Base-by-base conservation (phyloP, 2,329 filamentous ascomycete species). In the Diaporthe vaccinii region DNA sequence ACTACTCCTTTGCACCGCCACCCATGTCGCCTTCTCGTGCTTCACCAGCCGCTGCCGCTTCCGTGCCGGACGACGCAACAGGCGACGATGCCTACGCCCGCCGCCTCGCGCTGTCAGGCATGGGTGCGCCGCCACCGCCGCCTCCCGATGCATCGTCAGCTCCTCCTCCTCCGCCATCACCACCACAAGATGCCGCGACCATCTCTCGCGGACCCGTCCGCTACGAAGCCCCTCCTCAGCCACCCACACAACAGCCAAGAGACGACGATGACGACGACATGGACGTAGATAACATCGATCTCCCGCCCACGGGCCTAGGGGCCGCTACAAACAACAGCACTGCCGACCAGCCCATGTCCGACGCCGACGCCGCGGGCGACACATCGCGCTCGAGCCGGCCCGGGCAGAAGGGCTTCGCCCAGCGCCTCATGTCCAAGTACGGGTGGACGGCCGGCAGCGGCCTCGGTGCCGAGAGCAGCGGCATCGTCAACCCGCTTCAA, bases 361-460 rank as follows among this genome's bases (percentile, higher is more conserved):
- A 80, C 39, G 79, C 78, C 28, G 78, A 80, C 46, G 68, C 76
- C 46, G 84, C 84, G 75, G 83, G 84, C 20, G 78, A 53, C 80
- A 83, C 28, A 3, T 84, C 87, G 44, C 90, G 91, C 51, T 93
- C 92, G 57, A 90, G 87, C 74, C 91, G 92, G 3, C 95, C 95
- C 0, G 95, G 95, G 22, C 94, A 98, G 83, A 90, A 92, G 78
- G 94, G 93, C 70, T 98, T 98, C 83, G 97, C 95, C 0, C 91
- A 95, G 78, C 93, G 95, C 46, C 90, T 98, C 74, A 95, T 99
- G 91, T 90, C 91, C 76, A 98, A 98, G 82, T 97, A 98, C 85
- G 97, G 97, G 73, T 98, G 96, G 94, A 93, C 92, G 49, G 93
- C 96, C 80, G 97, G 97, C 34, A 90, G 93, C 77, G 97, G 97